phyloP scores from a whole-genome alignment of 2,329 filamentous ascomycete genomes.

The Phaeoacremonium minimum region DNA sequence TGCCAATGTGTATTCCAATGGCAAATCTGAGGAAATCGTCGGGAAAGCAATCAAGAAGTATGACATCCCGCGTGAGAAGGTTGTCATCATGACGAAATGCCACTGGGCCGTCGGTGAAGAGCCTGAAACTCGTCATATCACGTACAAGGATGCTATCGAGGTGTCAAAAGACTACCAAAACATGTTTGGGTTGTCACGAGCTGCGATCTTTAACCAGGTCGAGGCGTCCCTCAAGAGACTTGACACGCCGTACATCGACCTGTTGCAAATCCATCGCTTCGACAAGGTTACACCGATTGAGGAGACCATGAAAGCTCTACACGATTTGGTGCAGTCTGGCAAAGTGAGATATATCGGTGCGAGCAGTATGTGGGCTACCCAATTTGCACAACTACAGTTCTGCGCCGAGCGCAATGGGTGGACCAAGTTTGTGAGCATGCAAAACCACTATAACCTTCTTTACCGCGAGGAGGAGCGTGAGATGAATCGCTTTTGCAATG shows the following conservation, averaged over 20 bases:
- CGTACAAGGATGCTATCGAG: constrained; percentile 14
- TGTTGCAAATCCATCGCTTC: constrained; percentile 59
- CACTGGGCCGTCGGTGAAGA: constrained; percentile 29
- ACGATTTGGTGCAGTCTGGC: constrained; percentile 54
- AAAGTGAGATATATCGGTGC: constrained; percentile 53
- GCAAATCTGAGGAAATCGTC: constrained; percentile 60
- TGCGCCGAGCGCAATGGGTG: constrained; percentile 53
- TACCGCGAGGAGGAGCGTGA: constrained; percentile 60
- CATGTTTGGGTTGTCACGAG: constrained; percentile 24
- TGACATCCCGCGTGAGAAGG: constrained; percentile 58
- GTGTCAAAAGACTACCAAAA: constrained; percentile 33
- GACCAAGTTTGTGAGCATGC: constrained; percentile 61
- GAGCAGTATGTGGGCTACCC: constrained; percentile 46
- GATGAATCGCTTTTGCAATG: constrained; percentile 36
- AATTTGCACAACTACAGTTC: constrained; percentile 51
- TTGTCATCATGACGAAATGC: constrained; percentile 62
- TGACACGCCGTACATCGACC: constrained; percentile 36
- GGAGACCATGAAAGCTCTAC: constrained; percentile 59
- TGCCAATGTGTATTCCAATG: constrained; percentile 61
- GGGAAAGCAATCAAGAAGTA: constrained; percentile 63
- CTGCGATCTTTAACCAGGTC: constrained; percentile 34
- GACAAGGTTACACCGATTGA: constrained; percentile 49
- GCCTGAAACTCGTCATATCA: constrained; percentile 22
- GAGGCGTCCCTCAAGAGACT: constrained; percentile 28
- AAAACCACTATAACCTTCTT: constrained; percentile 46